Evolutionary conservation across 2,329 filamentous ascomycete species (phyloP).

Genomic region (Trichoderma afroharzianum): DNA sequence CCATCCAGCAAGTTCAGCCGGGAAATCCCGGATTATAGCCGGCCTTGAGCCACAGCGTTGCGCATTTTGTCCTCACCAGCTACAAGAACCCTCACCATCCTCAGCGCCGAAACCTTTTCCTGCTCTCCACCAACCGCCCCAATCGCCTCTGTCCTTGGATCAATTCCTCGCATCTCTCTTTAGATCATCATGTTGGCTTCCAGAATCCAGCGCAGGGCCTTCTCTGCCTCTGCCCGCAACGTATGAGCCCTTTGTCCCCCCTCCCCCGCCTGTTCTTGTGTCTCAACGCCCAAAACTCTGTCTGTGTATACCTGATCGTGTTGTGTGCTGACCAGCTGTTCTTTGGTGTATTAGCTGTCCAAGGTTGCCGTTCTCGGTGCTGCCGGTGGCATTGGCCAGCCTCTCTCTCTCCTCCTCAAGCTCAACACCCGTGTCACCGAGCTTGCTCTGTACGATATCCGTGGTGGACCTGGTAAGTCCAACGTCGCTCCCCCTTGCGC

Average conservation of each 20-base stretch:
- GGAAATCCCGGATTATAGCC: constrained; percentile 25
- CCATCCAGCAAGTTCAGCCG: constrained; percentile 7
- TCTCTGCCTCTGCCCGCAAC: constrained; percentile 74
- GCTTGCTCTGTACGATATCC: constrained; percentile 97
- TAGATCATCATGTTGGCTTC: constrained; percentile 65
- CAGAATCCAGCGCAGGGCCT: constrained; percentile 70
- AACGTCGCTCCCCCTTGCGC: constrained; percentile 9
- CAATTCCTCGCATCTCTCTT: constrained; percentile 18
- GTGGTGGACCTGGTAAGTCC: constrained; percentile 79
- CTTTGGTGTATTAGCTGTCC: constrained; percentile 63
- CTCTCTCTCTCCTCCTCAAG: constrained; percentile 96
- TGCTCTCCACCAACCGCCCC: constrained; percentile 11
- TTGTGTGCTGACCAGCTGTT: constrained; percentile 15
- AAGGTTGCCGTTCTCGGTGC: constrained; percentile 98
- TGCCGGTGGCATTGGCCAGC: constrained; percentile 96
- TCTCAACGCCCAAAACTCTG: not conserved
- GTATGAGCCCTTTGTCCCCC: constrained; percentile 48
- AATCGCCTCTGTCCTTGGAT: constrained; percentile 13
- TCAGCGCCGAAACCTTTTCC: constrained; percentile 12
- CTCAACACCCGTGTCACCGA: constrained; percentile 92
- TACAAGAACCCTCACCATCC: constrained; percentile 13
- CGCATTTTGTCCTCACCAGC: constrained; percentile 9
- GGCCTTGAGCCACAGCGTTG: constrained; percentile 10
- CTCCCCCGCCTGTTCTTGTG: not conserved
- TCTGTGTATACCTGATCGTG: not conserved